Conservation (phyloP, 768 basidiomycete species). For the Dioszegia crocea region DNA sequence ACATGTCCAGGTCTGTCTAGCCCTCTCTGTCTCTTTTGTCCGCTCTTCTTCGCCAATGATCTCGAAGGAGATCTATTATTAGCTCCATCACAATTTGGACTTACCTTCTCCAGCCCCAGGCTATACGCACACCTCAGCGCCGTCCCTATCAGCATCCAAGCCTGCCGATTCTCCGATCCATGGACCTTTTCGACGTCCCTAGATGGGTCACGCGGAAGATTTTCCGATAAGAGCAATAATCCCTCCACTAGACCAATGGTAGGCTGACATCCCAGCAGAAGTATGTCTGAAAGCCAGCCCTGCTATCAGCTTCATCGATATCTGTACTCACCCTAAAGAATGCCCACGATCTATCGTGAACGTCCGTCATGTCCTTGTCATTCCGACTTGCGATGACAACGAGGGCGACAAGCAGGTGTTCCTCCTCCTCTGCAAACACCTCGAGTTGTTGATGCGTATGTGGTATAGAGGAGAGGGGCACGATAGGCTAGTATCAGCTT, state of each 20-base stretch:
- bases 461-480: conserved; percentile 27
- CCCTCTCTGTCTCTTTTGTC: conserved; percentile 32
- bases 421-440: conserved; percentile 32
- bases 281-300: conserved; percentile 42
- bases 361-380: conserved; percentile 22
- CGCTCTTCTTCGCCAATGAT: conserved; percentile 24
- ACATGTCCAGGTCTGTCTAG: conserved; percentile 46
- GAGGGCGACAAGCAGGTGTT: conserved; percentile 34
- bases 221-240: conserved; percentile 42
- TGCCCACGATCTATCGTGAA: conserved; percentile 37
- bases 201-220: conserved; percentile 36
- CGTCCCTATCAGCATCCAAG: conserved; percentile 45
- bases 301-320: neutral
- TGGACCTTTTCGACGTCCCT: conserved; percentile 33
- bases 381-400: conserved; percentile 46
- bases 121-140: conserved; percentile 44
- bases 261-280: conserved; percentile 35
- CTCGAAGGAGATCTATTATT: conserved; percentile 26
- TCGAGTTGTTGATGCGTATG: conserved; percentile 24
- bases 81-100: no score
- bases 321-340: conserved; percentile 32
- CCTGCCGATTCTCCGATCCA: conserved; percentile 44
- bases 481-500: conserved; percentile 29
- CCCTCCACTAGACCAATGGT: conserved; percentile 43
- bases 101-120: conserved; percentile 42